A percentile compares a stretch with the other conserved stretches of the same genome.
Evolutionary conservation across 495 filamentous ascomycete genomes (phyloP).

Genomic region (Coniosporium apollinis): DNA sequence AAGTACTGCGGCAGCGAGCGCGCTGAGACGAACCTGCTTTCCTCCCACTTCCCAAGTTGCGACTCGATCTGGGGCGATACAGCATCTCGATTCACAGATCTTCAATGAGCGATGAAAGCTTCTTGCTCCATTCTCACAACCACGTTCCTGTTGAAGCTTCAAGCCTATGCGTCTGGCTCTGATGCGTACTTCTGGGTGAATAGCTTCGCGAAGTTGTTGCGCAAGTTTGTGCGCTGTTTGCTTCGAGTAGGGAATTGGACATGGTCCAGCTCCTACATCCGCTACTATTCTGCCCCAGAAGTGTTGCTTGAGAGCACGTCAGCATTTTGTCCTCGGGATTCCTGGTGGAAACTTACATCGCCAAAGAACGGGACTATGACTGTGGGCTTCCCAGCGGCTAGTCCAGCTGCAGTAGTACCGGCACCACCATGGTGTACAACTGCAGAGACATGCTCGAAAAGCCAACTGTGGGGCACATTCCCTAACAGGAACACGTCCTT

Average conservation of each 20-base stretch:
- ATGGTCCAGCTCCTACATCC: slow-evolving; percentile 51
- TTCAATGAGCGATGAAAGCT: slow-evolving; percentile 51
- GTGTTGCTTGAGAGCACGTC: too few species aligned
- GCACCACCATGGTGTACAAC: slow-evolving; percentile 76
- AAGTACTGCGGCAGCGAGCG: slow-evolving; percentile 11
- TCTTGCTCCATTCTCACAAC: slow-evolving; percentile 44
- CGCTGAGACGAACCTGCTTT: too few species aligned
- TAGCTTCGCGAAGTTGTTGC: slow-evolving; percentile 33
- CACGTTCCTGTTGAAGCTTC: too few species aligned
- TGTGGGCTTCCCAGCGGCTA: slow-evolving; percentile 51
- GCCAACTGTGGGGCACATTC: slow-evolving; percentile 69
- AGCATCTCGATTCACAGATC: slow-evolving; percentile 43
- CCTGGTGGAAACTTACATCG: too few species aligned
- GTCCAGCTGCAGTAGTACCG: slow-evolving; percentile 63
- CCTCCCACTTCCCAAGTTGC: slow-evolving; percentile 54
- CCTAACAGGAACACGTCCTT: slow-evolving; percentile 59
- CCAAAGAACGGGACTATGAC: slow-evolving; percentile 74
- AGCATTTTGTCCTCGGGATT: too few species aligned
- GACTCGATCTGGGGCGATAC: slow-evolving; percentile 46
- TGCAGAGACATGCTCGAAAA: slow-evolving; percentile 55
- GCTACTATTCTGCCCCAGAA: slow-evolving; percentile 72
- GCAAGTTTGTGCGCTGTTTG: slow-evolving; percentile 47
- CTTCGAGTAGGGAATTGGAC: slow-evolving; percentile 51
- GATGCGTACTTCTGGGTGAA: slow-evolving; percentile 37
- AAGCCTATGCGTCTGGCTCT: too few species aligned